phyloP scores from a whole-genome alignment of 768 basidiomycete genomes.

The Pleurotus pulmonarius region DNA sequence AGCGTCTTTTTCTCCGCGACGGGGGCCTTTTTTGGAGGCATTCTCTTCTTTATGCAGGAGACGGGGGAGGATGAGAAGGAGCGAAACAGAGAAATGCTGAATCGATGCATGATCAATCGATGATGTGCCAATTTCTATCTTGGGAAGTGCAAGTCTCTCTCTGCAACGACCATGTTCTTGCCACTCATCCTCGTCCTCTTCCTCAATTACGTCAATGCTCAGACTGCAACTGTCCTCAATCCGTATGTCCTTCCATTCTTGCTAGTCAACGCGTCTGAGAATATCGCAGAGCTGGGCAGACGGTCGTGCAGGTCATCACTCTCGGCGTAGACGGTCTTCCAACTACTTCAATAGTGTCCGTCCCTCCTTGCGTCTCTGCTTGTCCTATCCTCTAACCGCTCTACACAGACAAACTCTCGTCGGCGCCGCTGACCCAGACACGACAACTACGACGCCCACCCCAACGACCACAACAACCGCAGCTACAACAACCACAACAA shows the following conservation, averaged over 20 bases:
- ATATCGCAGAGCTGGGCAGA: constrained; percentile 35
- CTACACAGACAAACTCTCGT: constrained; percentile 19
- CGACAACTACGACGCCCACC: constrained; percentile 11
- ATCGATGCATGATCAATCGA: constrained; percentile 17
- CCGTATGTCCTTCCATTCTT: constrained; percentile 30
- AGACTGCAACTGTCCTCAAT: constrained; percentile 45
- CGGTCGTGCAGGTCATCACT: constrained; percentile 48
- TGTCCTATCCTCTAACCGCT: not conserved
- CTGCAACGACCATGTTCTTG: not conserved
- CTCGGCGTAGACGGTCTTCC: constrained; percentile 33
- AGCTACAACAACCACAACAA: constrained; percentile 16
- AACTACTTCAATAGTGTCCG: constrained; percentile 41
- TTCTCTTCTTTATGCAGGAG: constrained; percentile 53
- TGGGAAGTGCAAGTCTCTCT: not conserved
- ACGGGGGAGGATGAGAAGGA: constrained; percentile 35
- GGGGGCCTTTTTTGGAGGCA: constrained; percentile 89
- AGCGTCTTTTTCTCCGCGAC: constrained; percentile 78
- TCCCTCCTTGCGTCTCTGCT: not conserved
- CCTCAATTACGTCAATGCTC: constrained; percentile 26
- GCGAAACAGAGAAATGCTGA: constrained; percentile 14
- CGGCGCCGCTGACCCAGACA: constrained; percentile 8
- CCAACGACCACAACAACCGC: constrained; percentile 13
- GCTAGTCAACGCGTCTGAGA: not conserved
- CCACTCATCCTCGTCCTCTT: constrained; percentile 12
- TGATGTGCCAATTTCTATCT: not conserved